These are phyloP conservation scores for Auricularia sp. DNA, from an alignment of 768 basidiomycete species.

Conservation along the genomic window DNA sequence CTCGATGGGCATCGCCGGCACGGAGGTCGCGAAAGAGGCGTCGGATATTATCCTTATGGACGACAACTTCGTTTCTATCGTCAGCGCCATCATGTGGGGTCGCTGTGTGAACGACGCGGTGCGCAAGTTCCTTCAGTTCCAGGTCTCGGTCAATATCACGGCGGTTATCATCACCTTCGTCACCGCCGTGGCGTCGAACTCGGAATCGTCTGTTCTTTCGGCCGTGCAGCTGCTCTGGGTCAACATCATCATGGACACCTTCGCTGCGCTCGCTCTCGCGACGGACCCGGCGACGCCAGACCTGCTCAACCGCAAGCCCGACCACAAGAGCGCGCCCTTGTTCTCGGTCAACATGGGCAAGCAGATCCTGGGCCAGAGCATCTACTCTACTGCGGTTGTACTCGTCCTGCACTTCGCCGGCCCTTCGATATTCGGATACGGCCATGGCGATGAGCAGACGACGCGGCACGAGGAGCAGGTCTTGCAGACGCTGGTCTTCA, in stretches of 20 bases:
- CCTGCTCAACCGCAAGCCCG: slow-evolving; percentile 82
- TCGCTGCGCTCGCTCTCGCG: slow-evolving; percentile 93
- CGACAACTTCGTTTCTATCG: slow-evolving; percentile 92
- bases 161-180: slow-evolving; percentile 92
- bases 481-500: slow-evolving; percentile 87
- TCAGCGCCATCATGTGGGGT: slow-evolving; percentile 98
- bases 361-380: slow-evolving; percentile 84
- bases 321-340: slow-evolving; percentile 77
- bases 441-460: background rate
- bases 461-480: slow-evolving; percentile 24
- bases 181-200: slow-evolving; percentile 67
- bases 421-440: slow-evolving; percentile 51
- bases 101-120: slow-evolving; percentile 97
- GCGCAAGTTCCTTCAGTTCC: slow-evolving; percentile 95
- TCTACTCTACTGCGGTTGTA: slow-evolving; percentile 74
- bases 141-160: slow-evolving; percentile 87
- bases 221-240: slow-evolving; percentile 98
- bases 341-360: slow-evolving; percentile 95
- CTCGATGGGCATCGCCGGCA: slow-evolving; percentile 93
- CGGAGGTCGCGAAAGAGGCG: slow-evolving; percentile 97
- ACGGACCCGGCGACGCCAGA: slow-evolving; percentile 84
- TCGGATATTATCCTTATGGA: slow-evolving; percentile 99
- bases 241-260: slow-evolving; percentile 98
- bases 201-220: slow-evolving; percentile 77
- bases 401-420: slow-evolving; percentile 88